phyloP scores from a whole-genome alignment of 352 stramenopile genomes.

The Pythium myriotylum region DNA sequence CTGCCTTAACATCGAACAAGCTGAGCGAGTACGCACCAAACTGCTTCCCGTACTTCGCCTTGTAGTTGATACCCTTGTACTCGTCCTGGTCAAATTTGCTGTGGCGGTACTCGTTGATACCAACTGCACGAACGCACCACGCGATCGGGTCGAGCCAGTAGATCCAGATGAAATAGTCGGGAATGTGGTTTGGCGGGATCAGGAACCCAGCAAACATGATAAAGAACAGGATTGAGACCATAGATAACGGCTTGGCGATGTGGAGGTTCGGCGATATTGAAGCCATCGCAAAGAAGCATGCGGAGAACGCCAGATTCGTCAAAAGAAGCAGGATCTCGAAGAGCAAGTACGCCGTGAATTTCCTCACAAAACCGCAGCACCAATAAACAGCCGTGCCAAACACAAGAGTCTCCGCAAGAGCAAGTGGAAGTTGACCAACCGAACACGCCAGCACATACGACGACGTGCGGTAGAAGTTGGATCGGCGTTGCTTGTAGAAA shows the following conservation, averaged over 20 bases:
- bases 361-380: conserved; percentile 45
- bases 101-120: conserved; percentile 31
- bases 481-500: conserved; percentile 72
- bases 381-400: conserved; percentile 48
- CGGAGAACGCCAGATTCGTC: conserved; percentile 36
- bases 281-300: conserved; percentile 32
- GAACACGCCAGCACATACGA: conserved; percentile 55
- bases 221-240: conserved; percentile 29
- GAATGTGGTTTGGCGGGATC: conserved; percentile 29
- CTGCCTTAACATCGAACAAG: conserved; percentile 22
- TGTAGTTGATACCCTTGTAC: conserved; percentile 30
- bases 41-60: conserved; percentile 1
- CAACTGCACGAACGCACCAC: conserved; percentile 31
- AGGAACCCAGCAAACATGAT: conserved; percentile 39
- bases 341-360: conserved; percentile 41
- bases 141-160: conserved; percentile 47
- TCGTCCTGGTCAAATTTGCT: conserved; percentile 10
- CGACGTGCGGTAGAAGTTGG: conserved; percentile 67
- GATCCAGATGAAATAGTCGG: conserved; percentile 39
- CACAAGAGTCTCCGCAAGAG: conserved; percentile 39
- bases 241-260: conserved; percentile 21
- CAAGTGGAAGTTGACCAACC: conserved; percentile 43
- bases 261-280: conserved; percentile 12
- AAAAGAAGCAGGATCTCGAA: conserved; percentile 57
- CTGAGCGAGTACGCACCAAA: conserved; percentile 29